Evolutionary conservation across 352 stramenopile genomes (phyloP), one percentile per base, ranked within the genome.

Genomic region (Aphanomyces invadans): DNA sequence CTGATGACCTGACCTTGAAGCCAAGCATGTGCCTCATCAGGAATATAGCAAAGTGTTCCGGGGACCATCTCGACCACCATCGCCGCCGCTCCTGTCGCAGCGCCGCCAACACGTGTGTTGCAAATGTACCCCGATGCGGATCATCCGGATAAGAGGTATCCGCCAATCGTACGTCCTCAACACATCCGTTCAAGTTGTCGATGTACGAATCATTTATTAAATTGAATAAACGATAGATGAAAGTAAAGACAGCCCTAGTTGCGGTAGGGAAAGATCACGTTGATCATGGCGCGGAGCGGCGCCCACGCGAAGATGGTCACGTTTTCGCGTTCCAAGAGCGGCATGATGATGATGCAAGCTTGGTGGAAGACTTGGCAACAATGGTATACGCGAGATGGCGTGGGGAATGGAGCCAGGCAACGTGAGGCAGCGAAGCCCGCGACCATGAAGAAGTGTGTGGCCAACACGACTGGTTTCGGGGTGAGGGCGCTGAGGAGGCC

Each of bases 371-470:
- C 61, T 10, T 60, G 46, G 49, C 77, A 81, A 33, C 70, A 68
- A 12, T 63, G 70, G 0, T 44, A 19, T 17, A 71, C 21, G 17
- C 42, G 36, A 15, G 19, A 28, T 9, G 51, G 55, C 11, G 72
- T 76, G 23, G 74, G 74, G 26, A 76, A 33, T 10, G 75, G 75
- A 38, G 69, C 29, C n/a, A 81, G 52, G 46, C 74, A 60, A 11
- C 46, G 67, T 32, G 51, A 52, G 25, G 65, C 63, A 17, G 69
- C 76, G 39, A 78, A 71, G 0, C 73, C 53, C 0, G 76, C 76
- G 12, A 82, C 76, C 71, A 79, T 73, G 56, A 81, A 82, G 52
- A 82, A 82, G 67, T 82, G 76, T 15, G 70, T 56, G 19, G 66
- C 66, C 9, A 82, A 44, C 4, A 81, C 69, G 36, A 61, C 57